phyloP scores from a whole-genome alignment of 2,329 filamentous ascomycete genomes.

The Aureobasidium sp. region DNA sequence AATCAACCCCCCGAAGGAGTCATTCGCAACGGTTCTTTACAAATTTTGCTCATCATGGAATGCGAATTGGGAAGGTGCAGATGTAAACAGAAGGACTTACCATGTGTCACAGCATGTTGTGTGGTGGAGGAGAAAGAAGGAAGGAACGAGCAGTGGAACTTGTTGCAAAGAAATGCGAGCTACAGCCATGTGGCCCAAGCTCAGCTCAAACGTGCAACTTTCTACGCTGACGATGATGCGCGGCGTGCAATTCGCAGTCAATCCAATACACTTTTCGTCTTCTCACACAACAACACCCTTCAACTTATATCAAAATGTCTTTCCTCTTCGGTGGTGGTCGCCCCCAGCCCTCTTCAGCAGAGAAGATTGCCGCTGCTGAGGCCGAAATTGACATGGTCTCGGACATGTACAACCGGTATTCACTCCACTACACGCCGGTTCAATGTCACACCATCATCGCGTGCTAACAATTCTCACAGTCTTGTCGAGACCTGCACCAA shows the following conservation, averaged over 20 bases:
- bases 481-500: slow-evolving; percentile 82
- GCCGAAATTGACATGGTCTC: slow-evolving; percentile 96
- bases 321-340: slow-evolving; percentile 63
- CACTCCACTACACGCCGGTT: neutral
- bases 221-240: slow-evolving; percentile 11
- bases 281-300: neutral
- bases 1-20: slow-evolving; percentile 50
- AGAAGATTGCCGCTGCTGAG: slow-evolving; percentile 96
- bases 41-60: slow-evolving; percentile 21
- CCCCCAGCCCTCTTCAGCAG: slow-evolving; percentile 84
- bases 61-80: neutral
- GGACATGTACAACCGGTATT: slow-evolving; percentile 95
- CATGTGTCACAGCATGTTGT: slow-evolving; percentile 12
- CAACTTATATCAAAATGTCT: slow-evolving; percentile 47
- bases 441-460: neutral
- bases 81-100: neutral
- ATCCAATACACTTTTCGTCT: neutral
- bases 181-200: slow-evolving; percentile 18
- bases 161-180: slow-evolving; percentile 14
- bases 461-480: slow-evolving; percentile 20
- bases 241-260: neutral
- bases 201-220: slow-evolving; percentile 17
- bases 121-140: neutral
- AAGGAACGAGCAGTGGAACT: neutral
- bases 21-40: slow-evolving; percentile 63